Percentiles rank a stretch among this genome's conserved stretches.
Conservation (phyloP, 169 alveolate species). For the Plasmodium sp. region DNA sequence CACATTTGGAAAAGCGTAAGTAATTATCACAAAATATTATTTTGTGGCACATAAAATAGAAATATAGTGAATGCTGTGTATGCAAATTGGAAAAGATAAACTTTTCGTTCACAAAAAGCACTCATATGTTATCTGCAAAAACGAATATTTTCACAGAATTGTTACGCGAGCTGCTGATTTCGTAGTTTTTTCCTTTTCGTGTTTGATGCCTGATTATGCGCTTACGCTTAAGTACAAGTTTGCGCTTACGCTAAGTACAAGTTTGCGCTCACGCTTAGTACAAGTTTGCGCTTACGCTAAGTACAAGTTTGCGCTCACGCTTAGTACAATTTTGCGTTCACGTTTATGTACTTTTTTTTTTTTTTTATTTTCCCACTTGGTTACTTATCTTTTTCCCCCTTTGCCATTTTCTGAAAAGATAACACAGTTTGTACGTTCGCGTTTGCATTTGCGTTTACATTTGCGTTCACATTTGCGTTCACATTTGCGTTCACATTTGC, state of each 20-base stretch:
- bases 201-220: conserved; percentile 2
- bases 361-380: conserved; percentile 5
- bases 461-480: background rate
- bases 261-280: background rate
- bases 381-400: background rate
- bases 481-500: background rate
- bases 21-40: background rate
- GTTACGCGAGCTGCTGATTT: background rate
- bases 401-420: background rate
- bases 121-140: conserved; percentile 3
- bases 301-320: background rate
- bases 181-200: conserved; percentile 1
- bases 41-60: background rate
- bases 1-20: conserved; percentile 29
- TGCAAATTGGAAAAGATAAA: background rate
- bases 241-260: background rate
- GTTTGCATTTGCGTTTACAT: background rate
- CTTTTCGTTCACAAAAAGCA: background rate
- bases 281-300: background rate
- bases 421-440: background rate
- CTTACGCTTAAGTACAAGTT: background rate
- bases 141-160: conserved; percentile 12
- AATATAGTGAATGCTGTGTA: background rate
- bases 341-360: conserved; percentile 9
- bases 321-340: background rate